phyloP scores from a whole-genome alignment of 176 grass and related monocot genomes.

The Phoenix roebelenii region DNA sequence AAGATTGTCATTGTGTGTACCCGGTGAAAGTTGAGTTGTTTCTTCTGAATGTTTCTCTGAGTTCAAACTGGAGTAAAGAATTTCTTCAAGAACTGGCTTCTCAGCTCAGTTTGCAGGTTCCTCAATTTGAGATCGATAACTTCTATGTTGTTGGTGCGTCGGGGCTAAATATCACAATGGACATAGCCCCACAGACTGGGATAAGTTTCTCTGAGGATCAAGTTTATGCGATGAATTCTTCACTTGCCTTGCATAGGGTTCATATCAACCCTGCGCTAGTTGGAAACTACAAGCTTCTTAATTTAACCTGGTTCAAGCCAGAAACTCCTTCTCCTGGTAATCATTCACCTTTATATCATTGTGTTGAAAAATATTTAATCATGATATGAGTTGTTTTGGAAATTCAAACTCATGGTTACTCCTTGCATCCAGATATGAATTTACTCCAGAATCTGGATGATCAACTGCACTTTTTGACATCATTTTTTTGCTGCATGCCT shows the following conservation, averaged over 20 bases:
- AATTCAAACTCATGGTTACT: no score
- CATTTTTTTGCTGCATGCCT: no score
- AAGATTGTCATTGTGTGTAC: constrained; percentile 78
- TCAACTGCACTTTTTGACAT: no score
- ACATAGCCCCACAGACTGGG: constrained; percentile 80
- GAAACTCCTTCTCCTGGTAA: constrained; percentile 67
- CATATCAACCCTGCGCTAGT: constrained; percentile 8
- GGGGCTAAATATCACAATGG: constrained; percentile 96
- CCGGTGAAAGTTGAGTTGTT: constrained; percentile 90
- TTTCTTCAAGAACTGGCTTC: constrained; percentile 78
- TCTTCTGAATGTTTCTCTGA: constrained; percentile 79
- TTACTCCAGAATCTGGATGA: no score
- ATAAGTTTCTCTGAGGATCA: constrained; percentile 65
- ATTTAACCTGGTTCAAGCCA: constrained; percentile 82
- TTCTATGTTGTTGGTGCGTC: constrained; percentile 96
- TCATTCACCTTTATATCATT: background rate
- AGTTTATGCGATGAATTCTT: constrained; percentile 61
- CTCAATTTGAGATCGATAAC: constrained; percentile 84
- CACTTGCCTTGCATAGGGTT: constrained; percentile 58
- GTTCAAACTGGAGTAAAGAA: constrained; percentile 73
- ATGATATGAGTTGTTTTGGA: no score
- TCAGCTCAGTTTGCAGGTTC: constrained; percentile 51
- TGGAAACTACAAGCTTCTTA: constrained; percentile 85
- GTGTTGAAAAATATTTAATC: no score
- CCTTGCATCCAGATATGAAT: no score